Percentiles rank a stretch among this genome's conserved stretches.
These are phyloP conservation scores for Candida insectorum DNA, from an alignment of 805 yeast genomes.

Conservation along the genomic window DNA sequence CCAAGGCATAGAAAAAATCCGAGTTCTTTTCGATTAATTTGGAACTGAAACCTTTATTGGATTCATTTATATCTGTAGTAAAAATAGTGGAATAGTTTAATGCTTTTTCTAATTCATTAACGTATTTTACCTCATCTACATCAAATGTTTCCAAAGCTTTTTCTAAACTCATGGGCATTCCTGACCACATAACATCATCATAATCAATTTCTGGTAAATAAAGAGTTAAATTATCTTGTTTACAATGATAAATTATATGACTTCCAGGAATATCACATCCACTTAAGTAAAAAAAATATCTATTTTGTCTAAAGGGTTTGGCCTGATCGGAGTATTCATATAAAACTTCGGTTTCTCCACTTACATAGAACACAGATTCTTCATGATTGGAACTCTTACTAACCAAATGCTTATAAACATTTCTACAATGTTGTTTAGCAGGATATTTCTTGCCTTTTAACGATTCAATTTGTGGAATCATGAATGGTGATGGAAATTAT, in stretches of 20 bases:
- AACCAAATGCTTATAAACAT: constrained; percentile 42
- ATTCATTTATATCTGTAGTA: constrained; percentile 57
- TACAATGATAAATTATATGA: constrained; percentile 57
- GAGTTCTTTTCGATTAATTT: constrained; percentile 42
- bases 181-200: constrained; percentile 97
- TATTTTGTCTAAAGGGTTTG: constrained; percentile 78
- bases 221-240: constrained; percentile 55
- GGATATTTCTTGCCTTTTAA: constrained; percentile 60
- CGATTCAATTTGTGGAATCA: constrained; percentile 3
- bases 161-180: constrained; percentile 68
- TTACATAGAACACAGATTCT: constrained; percentile 45
- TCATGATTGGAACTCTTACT: constrained; percentile 19
- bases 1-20: constrained; percentile 66
- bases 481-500: neutral
- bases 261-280: constrained; percentile 83
- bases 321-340: constrained; percentile 79
- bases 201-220: constrained; percentile 80
- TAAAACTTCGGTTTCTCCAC: constrained; percentile 56
- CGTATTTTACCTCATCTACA: constrained; percentile 76
- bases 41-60: constrained; percentile 32
- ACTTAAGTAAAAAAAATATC: constrained; percentile 83
- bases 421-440: constrained; percentile 71
- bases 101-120: constrained; percentile 38
- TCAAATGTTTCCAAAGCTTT: constrained; percentile 67
- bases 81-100: constrained; percentile 26